Conservation (phyloP, 805 yeast genomes). For the Jamesozyma gamospora region DNA sequence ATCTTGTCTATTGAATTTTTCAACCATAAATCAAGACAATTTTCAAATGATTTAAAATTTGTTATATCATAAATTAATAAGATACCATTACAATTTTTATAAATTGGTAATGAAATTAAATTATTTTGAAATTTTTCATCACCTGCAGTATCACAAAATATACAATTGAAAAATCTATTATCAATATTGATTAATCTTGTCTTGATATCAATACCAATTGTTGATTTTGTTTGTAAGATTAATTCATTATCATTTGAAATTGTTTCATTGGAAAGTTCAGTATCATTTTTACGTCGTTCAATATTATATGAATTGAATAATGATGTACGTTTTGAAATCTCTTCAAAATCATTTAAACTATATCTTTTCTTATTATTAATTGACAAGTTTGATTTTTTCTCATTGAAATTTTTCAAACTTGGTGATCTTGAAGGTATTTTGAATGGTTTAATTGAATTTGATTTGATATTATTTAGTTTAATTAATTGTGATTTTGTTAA, state of each 20-base stretch:
- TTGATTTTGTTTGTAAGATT: slow-evolving; percentile 31
- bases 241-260: slow-evolving; percentile 14
- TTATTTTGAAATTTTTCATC: slow-evolving; percentile 41
- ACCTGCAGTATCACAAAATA: slow-evolving; percentile 44
- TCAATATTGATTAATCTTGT: slow-evolving; percentile 36
- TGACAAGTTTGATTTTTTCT: no score
- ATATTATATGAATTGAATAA: background rate
- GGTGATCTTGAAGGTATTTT: slow-evolving; percentile 4
- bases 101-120: slow-evolving; percentile 32
- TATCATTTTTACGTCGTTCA: background rate
- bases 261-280: slow-evolving; percentile 6
- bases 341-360: slow-evolving; percentile 28
- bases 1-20: slow-evolving; percentile 32
- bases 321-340: slow-evolving; percentile 15
- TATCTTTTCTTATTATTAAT: slow-evolving; percentile 18
- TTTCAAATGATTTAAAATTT: slow-evolving; percentile 30
- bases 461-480: background rate
- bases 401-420: slow-evolving; percentile 2
- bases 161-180: slow-evolving; percentile 35
- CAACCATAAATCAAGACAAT: slow-evolving; percentile 34
- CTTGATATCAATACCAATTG: slow-evolving; percentile 40
- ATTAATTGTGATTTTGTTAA: slow-evolving; percentile 18
- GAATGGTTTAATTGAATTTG: background rate
- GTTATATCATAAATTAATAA: slow-evolving; percentile 37
- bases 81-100: slow-evolving; percentile 39